Base-by-base conservation (phyloP, 2,329 filamentous ascomycete genomes). In the Teratosphaeria destructans region DNA sequence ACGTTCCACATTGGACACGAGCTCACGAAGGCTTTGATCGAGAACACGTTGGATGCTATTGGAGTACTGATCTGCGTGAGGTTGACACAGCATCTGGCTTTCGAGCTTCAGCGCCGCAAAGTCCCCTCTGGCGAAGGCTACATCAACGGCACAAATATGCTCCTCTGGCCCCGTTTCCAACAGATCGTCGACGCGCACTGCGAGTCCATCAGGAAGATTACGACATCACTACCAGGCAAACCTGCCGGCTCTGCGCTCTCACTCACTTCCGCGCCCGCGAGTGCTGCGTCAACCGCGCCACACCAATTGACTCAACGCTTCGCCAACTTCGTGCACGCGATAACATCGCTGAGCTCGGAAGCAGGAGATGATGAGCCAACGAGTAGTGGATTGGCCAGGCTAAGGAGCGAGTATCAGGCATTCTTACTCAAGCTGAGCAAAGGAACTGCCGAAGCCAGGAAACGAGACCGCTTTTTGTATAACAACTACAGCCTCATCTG, bases 401-500 rank as follows among this genome's bases (percentile, higher is more conserved):
- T 99, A 68, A 80, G 90, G 34, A 82, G 81, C 59, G 94, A 97
- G 71, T 87, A 93, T 52, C 91, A 97, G 73, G 82, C 83, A 0
- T 94, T 96, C 65, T 74, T 99, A 62, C 83, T 83, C 5, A 90
- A 88, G 70, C 79, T 92, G 61, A 88, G 89, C 70, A 87, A 90
- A 66, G 79, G 79, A 0, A 89, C 92, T 63, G 85, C 81, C 1
- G 93, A 96, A 68, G 81, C 83, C 63, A 84, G 90, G 70, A 95
- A 95, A 76, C 81, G 87, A 65, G 88, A 93, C 66, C 81, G 94
- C 53, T 97, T 97, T 71, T 74, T 99, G 68, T 94, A 89, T 71
- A 99, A 97, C 72, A 99, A 99, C 73, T 97, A 95, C 74, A 95
- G 90, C 58, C 79, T 99, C 64, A 83, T 99, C n/a, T 79, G 90